phyloP scores from a whole-genome alignment of 2,329 filamentous ascomycete species.

The Keithomyces neogunnii region DNA sequence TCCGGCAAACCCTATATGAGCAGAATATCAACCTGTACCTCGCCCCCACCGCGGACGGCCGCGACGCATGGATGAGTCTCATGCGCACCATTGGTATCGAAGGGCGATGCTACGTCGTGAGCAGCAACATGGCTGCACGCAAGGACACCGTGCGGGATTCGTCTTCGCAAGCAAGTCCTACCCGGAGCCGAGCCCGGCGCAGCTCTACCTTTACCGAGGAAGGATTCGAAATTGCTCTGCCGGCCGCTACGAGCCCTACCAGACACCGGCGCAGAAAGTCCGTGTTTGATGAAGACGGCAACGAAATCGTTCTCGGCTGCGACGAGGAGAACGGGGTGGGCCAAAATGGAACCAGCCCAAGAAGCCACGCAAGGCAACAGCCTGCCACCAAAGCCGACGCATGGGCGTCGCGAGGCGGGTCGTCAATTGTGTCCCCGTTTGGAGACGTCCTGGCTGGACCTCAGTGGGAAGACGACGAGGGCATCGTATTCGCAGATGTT shows the following conservation, averaged over 20 bases:
- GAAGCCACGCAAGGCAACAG: background rate
- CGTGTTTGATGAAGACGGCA: conserved; percentile 43
- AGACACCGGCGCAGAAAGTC: conserved; percentile 26
- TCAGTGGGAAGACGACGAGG: conserved; percentile 70
- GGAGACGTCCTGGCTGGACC: conserved; percentile 76
- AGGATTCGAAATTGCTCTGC: conserved; percentile 38
- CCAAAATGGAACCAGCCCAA: background rate
- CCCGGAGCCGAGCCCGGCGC: conserved; percentile 15
- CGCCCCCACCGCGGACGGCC: conserved; percentile 77
- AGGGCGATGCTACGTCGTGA: conserved; percentile 77
- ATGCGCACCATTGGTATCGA: conserved; percentile 77
- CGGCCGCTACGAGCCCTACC: conserved; percentile 15
- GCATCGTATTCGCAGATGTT: conserved; percentile 62
- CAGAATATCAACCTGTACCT: conserved; percentile 92
- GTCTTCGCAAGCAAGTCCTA: background rate
- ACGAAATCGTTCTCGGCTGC: conserved; percentile 42
- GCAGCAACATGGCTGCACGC: conserved; percentile 69
- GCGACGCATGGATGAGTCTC: conserved; percentile 75
- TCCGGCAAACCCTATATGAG: conserved; percentile 74
- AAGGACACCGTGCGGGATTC: background rate
- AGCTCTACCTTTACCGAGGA: conserved; percentile 36
- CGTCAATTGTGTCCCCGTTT: conserved; percentile 69
- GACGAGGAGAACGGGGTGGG: conserved; percentile 17
- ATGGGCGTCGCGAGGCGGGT: conserved; percentile 68
- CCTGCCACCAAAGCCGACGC: conserved; percentile 10